Evolutionary conservation across 2,329 filamentous ascomycete genomes (phyloP).

Genomic region (Apiospora aurea): DNA sequence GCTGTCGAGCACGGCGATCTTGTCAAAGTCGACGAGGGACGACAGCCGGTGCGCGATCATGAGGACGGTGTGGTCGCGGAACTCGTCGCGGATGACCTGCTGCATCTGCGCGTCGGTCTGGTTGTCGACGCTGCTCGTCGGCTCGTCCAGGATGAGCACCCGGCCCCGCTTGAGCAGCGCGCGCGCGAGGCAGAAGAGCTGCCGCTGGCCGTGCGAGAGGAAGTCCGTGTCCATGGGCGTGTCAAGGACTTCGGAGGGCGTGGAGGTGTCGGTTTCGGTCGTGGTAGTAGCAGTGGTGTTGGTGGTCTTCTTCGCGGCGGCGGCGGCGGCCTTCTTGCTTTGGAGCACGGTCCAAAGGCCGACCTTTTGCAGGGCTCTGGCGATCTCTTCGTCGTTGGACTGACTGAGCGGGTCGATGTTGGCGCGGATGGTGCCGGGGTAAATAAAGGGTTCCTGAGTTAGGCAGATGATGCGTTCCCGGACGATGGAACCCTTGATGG

Average conservation of each 20-base stretch:
- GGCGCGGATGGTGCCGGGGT: constrained; percentile 25
- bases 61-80: constrained; percentile 41
- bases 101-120: constrained; percentile 29
- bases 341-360: constrained; percentile 29
- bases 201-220: constrained; percentile 67
- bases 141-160: constrained; percentile 70
- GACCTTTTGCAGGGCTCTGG: constrained; percentile 26
- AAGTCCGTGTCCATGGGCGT: constrained; percentile 25
- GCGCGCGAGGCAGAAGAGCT: constrained; percentile 69
- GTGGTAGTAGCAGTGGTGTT: too few relatives aligned
- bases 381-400: constrained; percentile 22
- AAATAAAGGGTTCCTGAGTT: constrained; percentile 31
- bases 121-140: constrained; percentile 31
- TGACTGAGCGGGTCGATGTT: constrained; percentile 28
- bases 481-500: constrained; percentile 24
- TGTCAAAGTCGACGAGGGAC: constrained; percentile 45
- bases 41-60: constrained; percentile 46
- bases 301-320: constrained; percentile 41
- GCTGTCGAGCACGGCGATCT: constrained; percentile 41
- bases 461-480: constrained; percentile 28
- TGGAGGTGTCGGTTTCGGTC: constrained; percentile 36
- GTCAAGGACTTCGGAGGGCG: constrained; percentile 37
- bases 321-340: constrained; percentile 44
- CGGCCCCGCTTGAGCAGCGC: constrained; percentile 66
- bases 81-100: constrained; percentile 28